Conservation (phyloP, 164 flowering plant genomes). For the Tetrastigma voinierianum region DNA sequence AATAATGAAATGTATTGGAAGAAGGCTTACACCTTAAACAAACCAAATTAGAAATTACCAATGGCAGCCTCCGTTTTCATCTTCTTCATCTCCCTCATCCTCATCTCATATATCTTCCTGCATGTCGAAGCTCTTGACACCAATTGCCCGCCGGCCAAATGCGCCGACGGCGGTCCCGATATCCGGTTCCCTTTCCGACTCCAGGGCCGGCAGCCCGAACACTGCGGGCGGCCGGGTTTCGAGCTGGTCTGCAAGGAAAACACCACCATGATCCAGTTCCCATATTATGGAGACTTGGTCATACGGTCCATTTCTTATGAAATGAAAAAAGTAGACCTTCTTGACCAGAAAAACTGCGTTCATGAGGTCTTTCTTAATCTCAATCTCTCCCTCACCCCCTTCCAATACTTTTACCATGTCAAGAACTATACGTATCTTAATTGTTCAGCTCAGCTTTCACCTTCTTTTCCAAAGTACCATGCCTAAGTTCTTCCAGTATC, state of each 20-base stretch:
- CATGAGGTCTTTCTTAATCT: conserved; percentile 48
- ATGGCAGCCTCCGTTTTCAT: conserved; percentile 19
- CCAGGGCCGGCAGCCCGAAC: conserved; percentile 9
- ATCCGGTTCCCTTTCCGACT: conserved; percentile 27
- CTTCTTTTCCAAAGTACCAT: conserved; percentile 31
- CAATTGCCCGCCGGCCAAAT: conserved; percentile 1
- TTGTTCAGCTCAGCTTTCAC: conserved; percentile 29
- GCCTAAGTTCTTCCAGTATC: conserved; percentile 34
- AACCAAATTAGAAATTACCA: too few species aligned
- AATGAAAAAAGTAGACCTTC: conserved; percentile 23
- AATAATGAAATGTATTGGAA: too few species aligned
- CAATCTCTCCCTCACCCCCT: conserved; percentile 35
- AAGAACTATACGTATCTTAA: conserved; percentile 43
- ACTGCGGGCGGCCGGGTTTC: conserved; percentile 19
- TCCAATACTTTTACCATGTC: conserved; percentile 29
- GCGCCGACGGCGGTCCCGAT: conserved; percentile 13
- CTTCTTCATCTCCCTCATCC: not conserved
- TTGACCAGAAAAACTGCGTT: conserved; percentile 41
- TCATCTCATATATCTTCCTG: not conserved
- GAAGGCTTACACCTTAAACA: too few species aligned
- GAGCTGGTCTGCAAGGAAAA: conserved; percentile 30
- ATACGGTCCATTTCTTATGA: conserved; percentile 41
- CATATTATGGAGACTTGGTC: conserved; percentile 30
- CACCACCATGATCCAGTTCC: conserved; percentile 34
- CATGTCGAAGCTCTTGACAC: conserved; percentile 1